phyloP scores from a whole-genome alignment of 352 stramenopile species.

The Phytopythium ostracodes region DNA sequence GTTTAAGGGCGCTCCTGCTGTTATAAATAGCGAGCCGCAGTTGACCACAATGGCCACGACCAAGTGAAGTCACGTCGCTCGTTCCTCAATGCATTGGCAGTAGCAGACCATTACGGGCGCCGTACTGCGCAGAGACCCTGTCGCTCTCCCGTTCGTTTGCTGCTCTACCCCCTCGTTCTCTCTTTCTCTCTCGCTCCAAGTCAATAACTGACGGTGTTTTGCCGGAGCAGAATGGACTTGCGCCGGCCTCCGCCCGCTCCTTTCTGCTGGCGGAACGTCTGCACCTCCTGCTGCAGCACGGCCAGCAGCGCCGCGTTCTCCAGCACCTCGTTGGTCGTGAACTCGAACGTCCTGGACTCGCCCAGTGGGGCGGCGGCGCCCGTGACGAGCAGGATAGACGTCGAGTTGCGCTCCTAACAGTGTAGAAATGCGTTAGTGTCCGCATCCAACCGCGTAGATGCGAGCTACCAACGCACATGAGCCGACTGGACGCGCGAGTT shows the following conservation, averaged over 20 bases:
- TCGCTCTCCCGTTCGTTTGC: neutral
- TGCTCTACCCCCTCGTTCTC: no score
- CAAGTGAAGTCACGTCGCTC: neutral
- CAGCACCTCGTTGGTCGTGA: slow-evolving; percentile 19
- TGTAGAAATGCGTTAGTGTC: neutral
- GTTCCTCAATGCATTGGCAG: neutral
- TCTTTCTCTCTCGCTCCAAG: slow-evolving; percentile 1
- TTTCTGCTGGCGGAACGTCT: slow-evolving; percentile 1
- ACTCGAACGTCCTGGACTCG: slow-evolving; percentile 24
- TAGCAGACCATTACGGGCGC: neutral
- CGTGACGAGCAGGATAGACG: slow-evolving; percentile 37
- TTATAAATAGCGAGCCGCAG: neutral
- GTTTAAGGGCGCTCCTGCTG: no score
- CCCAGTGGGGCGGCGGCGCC: slow-evolving; percentile 13
- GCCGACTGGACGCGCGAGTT: slow-evolving; percentile 8
- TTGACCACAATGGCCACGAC: neutral
- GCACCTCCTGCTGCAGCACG: slow-evolving; percentile 4
- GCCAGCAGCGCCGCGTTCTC: slow-evolving; percentile 23
- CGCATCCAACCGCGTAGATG: neutral
- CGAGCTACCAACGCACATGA: slow-evolving; percentile 1
- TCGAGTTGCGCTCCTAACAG: slow-evolving; percentile 24
- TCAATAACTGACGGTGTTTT: slow-evolving; percentile 10
- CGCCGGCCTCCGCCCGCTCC: neutral
- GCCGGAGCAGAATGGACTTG: slow-evolving; percentile 4
- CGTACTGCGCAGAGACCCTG: neutral